Conservation (phyloP, 495 filamentous ascomycete species). For the Polyplosphaeria fusca region DNA sequence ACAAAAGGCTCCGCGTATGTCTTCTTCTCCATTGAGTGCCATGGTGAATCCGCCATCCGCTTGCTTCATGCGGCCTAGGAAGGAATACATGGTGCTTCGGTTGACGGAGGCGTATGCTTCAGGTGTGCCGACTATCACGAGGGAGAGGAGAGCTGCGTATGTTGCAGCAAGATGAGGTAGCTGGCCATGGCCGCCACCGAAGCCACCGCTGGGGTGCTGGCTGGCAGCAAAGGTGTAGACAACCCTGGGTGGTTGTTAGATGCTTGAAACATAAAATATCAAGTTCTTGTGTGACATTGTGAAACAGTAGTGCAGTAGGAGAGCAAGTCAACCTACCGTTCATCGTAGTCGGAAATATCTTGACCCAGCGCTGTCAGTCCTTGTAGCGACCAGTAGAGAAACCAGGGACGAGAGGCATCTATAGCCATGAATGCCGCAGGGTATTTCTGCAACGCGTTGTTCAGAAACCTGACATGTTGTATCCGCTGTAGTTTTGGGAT, state of each 20-base stretch:
- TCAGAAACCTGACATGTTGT: constrained; percentile 73
- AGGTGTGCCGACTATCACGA: constrained; percentile 71
- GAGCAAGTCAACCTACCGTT: constrained; percentile 48
- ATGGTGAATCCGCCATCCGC: constrained; percentile 79
- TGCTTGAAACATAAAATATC: background rate
- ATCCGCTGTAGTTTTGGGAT: constrained; percentile 68
- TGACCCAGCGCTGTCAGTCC: constrained; percentile 70
- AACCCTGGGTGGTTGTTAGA: constrained; percentile 45
- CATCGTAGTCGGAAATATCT: constrained; percentile 66
- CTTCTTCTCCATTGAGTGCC: constrained; percentile 77
- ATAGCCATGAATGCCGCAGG: constrained; percentile 62
- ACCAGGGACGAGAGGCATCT: constrained; percentile 87
- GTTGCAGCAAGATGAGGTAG: constrained; percentile 80
- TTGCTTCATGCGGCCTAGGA: constrained; percentile 81
- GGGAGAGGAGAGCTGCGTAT: constrained; percentile 75
- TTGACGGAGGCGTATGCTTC: constrained; percentile 73
- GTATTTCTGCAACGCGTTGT: constrained; percentile 60
- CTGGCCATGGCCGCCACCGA: constrained; percentile 92
- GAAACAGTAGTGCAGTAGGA: constrained; percentile 10
- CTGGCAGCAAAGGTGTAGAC: constrained; percentile 68
- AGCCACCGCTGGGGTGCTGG: constrained; percentile 81
- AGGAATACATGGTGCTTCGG: constrained; percentile 80
- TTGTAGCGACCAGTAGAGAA: constrained; percentile 84
- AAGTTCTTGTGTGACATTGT: background rate
- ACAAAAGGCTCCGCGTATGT: constrained; percentile 91